Evolutionary conservation across 2,329 filamentous ascomycete genomes (phyloP).

Genomic region (Dactylonectria estremocensis): DNA sequence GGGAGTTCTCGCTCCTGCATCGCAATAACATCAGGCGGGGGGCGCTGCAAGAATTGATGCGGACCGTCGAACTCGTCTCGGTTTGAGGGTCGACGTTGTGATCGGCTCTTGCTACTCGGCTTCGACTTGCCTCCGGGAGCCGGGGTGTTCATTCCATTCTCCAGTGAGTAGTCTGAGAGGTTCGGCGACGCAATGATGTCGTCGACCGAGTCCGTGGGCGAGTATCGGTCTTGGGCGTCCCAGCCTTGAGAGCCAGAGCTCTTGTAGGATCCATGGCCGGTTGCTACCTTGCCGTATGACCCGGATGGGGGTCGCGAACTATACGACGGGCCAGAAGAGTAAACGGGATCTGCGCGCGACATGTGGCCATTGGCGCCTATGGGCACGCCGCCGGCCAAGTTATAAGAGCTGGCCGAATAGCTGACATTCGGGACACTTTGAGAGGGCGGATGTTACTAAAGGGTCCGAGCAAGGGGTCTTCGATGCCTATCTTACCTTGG

Average conservation of each 20-base stretch:
- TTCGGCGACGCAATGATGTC: conserved; percentile 72
- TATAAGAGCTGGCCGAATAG: conserved; percentile 56
- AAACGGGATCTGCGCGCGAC: conserved; percentile 58
- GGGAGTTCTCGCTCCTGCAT: conserved; percentile 86
- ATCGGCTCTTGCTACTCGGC: conserved; percentile 58
- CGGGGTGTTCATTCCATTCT: conserved; percentile 62
- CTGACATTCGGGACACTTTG: conserved; percentile 57
- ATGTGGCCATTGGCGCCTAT: conserved; percentile 55
- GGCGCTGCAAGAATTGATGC: conserved; percentile 84
- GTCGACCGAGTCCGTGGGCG: conserved; percentile 71
- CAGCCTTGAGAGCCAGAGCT: conserved; percentile 60
- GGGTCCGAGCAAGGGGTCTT: conserved; percentile 33
- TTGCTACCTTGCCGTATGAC: conserved; percentile 52
- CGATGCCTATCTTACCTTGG: conserved; percentile 56
- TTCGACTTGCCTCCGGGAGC: conserved; percentile 62
- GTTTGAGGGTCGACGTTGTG: conserved; percentile 82
- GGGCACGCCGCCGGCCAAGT: conserved; percentile 44
- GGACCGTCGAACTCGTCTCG: conserved; percentile 92
- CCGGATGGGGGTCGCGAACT: conserved; percentile 60
- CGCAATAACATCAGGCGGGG: conserved; percentile 79
- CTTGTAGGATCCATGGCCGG: conserved; percentile 57
- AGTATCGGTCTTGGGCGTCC: conserved; percentile 67
- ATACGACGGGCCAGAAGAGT: conserved; percentile 58
- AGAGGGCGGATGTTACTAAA: conserved; percentile 54
- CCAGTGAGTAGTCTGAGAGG: conserved; percentile 73